Conservation (phyloP, 805 yeast species). For the Spathaspora boniae region DNA sequence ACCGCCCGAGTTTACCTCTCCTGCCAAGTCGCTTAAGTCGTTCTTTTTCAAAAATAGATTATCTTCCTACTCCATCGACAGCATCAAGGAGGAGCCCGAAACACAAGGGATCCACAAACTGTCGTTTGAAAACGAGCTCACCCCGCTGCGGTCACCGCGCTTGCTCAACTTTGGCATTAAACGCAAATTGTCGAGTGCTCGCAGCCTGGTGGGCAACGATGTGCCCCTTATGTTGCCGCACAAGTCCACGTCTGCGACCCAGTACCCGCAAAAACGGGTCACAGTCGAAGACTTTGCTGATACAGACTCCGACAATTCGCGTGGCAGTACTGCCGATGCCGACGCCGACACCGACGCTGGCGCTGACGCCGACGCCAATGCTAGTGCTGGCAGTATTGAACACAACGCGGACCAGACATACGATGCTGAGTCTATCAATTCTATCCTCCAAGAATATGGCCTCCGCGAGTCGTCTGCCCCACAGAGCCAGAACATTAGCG, state of each 20-base stretch:
- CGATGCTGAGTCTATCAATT: constrained; percentile 21
- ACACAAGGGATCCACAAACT: too few relatives aligned
- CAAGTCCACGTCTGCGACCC: constrained; percentile 1
- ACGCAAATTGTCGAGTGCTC: too few relatives aligned
- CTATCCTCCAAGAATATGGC: constrained; percentile 27
- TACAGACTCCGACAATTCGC: constrained; percentile 18
- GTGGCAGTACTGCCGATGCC: constrained; percentile 13
- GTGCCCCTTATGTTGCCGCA: too few relatives aligned
- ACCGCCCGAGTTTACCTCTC: constrained; percentile 18
- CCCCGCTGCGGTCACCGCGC: too few relatives aligned
- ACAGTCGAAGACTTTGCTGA: constrained; percentile 39
- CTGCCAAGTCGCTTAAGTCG: constrained; percentile 23
- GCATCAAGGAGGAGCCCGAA: constrained; percentile 21
- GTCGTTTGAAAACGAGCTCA: too few relatives aligned
- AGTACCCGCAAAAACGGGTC: constrained; percentile 13
- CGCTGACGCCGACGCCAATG: not conserved
- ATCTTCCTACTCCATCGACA: constrained; percentile 22
- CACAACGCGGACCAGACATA: constrained; percentile 1
- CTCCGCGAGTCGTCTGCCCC: not conserved
- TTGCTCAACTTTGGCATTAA: too few relatives aligned
- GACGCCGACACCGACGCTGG: not conserved
- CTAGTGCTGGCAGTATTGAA: too few relatives aligned
- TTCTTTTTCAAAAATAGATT: constrained; percentile 19
- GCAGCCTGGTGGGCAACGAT: constrained; percentile 2
- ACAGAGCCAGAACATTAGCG: constrained; percentile 1